Conservation (phyloP, 1,284 basidiomycete species). For the Ganoderma lingzhi region DNA sequence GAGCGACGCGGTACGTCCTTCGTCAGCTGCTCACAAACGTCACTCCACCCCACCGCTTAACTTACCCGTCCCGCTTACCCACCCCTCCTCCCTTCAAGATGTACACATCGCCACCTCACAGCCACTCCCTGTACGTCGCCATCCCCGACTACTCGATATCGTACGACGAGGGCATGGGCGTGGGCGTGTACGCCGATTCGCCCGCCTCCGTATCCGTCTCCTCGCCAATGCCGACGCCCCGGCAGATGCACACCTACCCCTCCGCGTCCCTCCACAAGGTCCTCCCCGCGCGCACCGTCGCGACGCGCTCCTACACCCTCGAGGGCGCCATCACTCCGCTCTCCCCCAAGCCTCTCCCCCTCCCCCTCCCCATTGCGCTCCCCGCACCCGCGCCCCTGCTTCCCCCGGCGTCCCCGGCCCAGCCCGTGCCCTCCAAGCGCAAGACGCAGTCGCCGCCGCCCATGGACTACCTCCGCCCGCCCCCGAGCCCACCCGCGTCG, state of each 20-base stretch:
- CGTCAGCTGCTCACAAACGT: not conserved
- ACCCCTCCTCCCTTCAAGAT: not conserved
- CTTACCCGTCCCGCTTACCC: not conserved
- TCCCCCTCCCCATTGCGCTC: not conserved
- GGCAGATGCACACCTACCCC: not conserved
- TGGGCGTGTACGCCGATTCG: conserved; percentile 12
- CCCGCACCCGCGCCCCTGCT: not conserved
- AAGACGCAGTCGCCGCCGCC: conserved; percentile 24
- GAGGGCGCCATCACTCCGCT: conserved; percentile 33
- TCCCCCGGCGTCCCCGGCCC: not conserved
- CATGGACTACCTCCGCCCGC: conserved; percentile 22
- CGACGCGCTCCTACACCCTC: conserved; percentile 32
- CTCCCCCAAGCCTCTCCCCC: conserved; percentile 9
- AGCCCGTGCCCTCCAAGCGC: conserved; percentile 5
- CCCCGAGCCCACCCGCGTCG: conserved; percentile 8
- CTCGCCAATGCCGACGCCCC: too few species aligned
- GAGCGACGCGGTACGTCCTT: conserved; percentile 7
- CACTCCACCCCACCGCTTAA: conserved; percentile 5
- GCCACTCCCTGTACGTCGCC: conserved; percentile 8
- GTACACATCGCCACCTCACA: conserved; percentile 11
- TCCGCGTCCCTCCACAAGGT: conserved; percentile 11
- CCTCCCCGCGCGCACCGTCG: conserved; percentile 15
- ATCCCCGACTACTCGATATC: conserved; percentile 10
- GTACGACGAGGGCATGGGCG: conserved; percentile 1
- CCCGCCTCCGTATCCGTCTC: not conserved